Evolutionary conservation across 2,329 filamentous ascomycete genomes (phyloP), one percentile per base, ranked within the genome.

Genomic region (Tolypocladium album): DNA sequence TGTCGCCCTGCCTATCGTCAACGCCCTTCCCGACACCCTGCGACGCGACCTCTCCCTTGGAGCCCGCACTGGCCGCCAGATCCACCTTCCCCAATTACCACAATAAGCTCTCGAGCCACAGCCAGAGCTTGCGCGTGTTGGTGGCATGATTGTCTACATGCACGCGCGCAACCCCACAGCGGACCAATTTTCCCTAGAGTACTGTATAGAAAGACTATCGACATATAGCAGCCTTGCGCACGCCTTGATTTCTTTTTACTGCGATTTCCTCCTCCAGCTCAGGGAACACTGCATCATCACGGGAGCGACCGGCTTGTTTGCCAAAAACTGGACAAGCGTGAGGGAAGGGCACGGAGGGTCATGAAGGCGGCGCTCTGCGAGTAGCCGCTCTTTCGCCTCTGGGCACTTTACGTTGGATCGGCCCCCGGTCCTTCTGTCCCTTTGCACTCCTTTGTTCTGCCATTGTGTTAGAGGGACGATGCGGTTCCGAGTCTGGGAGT

Each of bases 81-180:
- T 70, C 36, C 67, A 69, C 47, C 40, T 68, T 3, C 68, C 71
- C 4, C 64, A 67, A 61, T 60, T 68, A 61, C 58, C 57, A 34
- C 66, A 61, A 59, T 56, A 53, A 50, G 36, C 20, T 57, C 15
- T 31, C 24, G 24, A 31, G 40, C 40, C 55, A 34, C 39, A 39
- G 27, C 38, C 15, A 27, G 24, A 42, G 36, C 24, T 45, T 43
- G 39, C 1, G 55, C 40, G 22, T 20, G 22, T 22, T 22, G 38
- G 20, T 20, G 55, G 55, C 55, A 42, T 24, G 55, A 31, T 61
- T 65, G 64, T 58, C 47, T 31, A 58, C 45, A 27, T 17, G 5
- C 42, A 57, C 22, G 57, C 50, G 22, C 50, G 8, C 4, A 13
- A 59, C 59, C 52, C 58, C 58, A 60, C 58, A 60, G 40, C 60